phyloP scores from a whole-genome alignment of 768 basidiomycete species.

The Chalciporus chontae region DNA sequence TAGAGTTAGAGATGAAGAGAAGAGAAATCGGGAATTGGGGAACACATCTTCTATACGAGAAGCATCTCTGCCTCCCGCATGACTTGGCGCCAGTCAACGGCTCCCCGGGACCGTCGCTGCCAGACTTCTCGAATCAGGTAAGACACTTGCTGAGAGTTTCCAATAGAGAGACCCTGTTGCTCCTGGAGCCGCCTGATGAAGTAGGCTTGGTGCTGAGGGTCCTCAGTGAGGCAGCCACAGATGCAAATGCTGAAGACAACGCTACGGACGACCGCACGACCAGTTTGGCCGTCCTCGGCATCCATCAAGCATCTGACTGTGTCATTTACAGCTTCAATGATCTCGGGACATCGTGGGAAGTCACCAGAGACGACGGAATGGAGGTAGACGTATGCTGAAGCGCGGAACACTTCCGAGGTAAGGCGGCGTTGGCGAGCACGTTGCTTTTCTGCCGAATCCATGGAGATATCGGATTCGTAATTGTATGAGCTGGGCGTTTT shows the following conservation, averaged over 20 bases:
- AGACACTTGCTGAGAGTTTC: conserved; percentile 60
- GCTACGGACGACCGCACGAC: conserved; percentile 63
- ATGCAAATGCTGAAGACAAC: conserved; percentile 79
- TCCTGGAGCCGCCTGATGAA: conserved; percentile 46
- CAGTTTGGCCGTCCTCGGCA: conserved; percentile 35
- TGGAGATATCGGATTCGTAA: neutral
- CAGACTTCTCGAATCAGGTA: conserved; percentile 58
- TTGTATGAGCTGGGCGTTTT: conserved; percentile 16
- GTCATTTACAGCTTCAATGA: conserved; percentile 49
- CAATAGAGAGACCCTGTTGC: conserved; percentile 52
- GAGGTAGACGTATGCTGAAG: conserved; percentile 71
- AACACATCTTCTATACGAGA: conserved; percentile 43
- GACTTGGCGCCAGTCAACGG: conserved; percentile 61
- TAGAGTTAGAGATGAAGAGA: conserved; percentile 1
- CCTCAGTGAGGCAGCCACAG: conserved; percentile 64
- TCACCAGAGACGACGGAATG: conserved; percentile 76
- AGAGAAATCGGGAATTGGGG: neutral
- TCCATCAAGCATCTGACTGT: conserved; percentile 46
- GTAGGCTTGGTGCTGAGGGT: conserved; percentile 37
- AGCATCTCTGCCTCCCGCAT: conserved; percentile 51
- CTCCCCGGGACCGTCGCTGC: conserved; percentile 37
- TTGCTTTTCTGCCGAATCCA: conserved; percentile 1
- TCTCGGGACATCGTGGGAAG: conserved; percentile 61
- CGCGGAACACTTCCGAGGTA: conserved; percentile 65
- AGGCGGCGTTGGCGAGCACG: conserved; percentile 38